Evolutionary conservation across 768 basidiomycete genomes (phyloP).

Genomic region (Podaxis sp.): DNA sequence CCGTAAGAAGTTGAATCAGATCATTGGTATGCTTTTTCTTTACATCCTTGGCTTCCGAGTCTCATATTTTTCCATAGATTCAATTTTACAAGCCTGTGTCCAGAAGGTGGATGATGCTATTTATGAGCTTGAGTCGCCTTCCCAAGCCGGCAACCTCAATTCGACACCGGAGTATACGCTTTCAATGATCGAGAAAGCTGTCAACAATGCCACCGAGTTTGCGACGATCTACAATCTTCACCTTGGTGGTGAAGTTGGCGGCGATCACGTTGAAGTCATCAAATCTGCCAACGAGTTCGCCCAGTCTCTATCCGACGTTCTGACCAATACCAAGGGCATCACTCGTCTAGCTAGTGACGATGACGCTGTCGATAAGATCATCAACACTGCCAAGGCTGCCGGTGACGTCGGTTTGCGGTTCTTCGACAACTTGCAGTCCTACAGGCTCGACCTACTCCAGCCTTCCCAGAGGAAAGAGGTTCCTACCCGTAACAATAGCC

Average conservation of each 20-base stretch:
- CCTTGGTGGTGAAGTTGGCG: slow-evolving; percentile 81
- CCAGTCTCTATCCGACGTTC: slow-evolving; percentile 86
- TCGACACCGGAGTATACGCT: slow-evolving; percentile 98
- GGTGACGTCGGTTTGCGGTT: slow-evolving; percentile 88
- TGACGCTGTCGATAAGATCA: slow-evolving; percentile 87
- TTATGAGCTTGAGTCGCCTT: slow-evolving; percentile 96
- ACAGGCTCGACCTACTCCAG: slow-evolving; percentile 82
- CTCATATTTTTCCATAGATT: slow-evolving; percentile 54
- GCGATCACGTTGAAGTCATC: slow-evolving; percentile 96
- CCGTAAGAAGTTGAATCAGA: slow-evolving; percentile 95
- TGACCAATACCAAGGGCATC: slow-evolving; percentile 93
- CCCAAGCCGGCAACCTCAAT: slow-evolving; percentile 89
- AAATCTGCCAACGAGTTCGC: slow-evolving; percentile 96
- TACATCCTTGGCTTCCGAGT: not conserved
- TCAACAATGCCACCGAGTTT: slow-evolving; percentile 94
- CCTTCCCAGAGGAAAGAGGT: slow-evolving; percentile 76
- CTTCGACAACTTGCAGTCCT: slow-evolving; percentile 95
- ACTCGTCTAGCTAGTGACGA: slow-evolving; percentile 90
- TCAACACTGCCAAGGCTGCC: slow-evolving; percentile 75
- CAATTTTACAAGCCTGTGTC: slow-evolving; percentile 93
- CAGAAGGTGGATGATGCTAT: slow-evolving; percentile 97
- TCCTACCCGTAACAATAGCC: slow-evolving; percentile 85
- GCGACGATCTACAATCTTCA: slow-evolving; percentile 92
- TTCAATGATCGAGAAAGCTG: slow-evolving; percentile 96
- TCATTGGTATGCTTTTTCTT: slow-evolving; percentile 63